Percentiles rank a stretch among this genome's conserved stretches.
phyloP scores from a whole-genome alignment of 2,329 filamentous ascomycete genomes.

The Fusarium kyushuense region DNA sequence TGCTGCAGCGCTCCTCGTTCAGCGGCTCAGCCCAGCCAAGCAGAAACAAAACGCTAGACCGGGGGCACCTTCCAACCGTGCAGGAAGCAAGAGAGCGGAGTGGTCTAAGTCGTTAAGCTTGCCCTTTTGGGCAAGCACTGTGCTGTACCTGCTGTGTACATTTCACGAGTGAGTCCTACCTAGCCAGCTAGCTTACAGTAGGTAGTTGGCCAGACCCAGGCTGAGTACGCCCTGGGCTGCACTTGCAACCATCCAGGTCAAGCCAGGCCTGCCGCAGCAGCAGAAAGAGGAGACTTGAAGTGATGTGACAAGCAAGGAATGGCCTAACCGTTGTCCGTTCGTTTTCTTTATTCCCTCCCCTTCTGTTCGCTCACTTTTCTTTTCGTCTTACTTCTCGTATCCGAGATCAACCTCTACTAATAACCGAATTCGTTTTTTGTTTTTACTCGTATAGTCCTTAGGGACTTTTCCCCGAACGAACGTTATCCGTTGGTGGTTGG shows the following conservation, averaged over 20 bases:
- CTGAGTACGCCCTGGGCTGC: conserved; percentile 35
- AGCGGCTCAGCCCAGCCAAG: conserved; percentile 19
- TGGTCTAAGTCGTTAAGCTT: conserved; percentile 7
- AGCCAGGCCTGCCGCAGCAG: conserved; percentile 37
- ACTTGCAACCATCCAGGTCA: conserved; percentile 31
- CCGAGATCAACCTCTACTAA: not conserved
- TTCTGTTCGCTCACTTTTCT: conserved; percentile 8
- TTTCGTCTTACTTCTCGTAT: conserved; percentile 15
- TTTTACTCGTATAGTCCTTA: conserved; percentile 14
- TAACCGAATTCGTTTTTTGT: conserved; percentile 5
- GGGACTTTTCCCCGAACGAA: conserved; percentile 25
- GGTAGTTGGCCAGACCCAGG: conserved; percentile 13
- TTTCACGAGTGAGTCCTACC: conserved; percentile 17
- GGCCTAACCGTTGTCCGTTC: not conserved
- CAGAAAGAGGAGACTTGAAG: conserved; percentile 20
- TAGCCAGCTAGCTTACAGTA: conserved; percentile 10
- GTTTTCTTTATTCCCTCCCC: conserved; percentile 36
- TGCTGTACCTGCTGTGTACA: conserved; percentile 26
- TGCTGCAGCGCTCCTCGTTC: conserved; percentile 3
- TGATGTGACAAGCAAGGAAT: conserved; percentile 29
- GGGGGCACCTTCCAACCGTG: conserved; percentile 1
- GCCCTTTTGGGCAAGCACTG: conserved; percentile 22
- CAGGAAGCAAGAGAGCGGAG: conserved; percentile 12
- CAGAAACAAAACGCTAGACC: conserved; percentile 21
- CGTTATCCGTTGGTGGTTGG: conserved; percentile 2